These are phyloP conservation scores for Kuraishia ogatae DNA, from an alignment of 805 yeast species.

Conservation along the genomic window DNA sequence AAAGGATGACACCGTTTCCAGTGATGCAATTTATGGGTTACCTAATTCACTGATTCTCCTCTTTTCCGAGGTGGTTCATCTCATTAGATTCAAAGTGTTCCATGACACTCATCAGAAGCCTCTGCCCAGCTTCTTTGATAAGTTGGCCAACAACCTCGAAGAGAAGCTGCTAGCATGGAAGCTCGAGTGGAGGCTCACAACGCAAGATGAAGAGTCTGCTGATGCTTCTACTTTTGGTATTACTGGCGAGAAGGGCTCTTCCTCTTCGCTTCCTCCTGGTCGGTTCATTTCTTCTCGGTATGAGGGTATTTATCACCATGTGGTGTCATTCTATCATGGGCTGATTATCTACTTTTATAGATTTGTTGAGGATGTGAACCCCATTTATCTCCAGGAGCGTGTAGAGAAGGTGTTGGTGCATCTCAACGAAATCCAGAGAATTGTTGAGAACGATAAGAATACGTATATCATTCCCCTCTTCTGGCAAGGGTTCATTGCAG, in stretches of 20 bases:
- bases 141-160: constrained; percentile 32
- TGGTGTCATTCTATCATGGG: constrained; percentile 69
- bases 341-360: constrained; percentile 64
- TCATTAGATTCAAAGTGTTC: constrained; percentile 54
- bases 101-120: constrained; percentile 26
- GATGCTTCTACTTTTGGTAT: not conserved
- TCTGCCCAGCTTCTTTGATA: constrained; percentile 26
- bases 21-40: constrained; percentile 76
- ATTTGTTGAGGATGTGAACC: constrained; percentile 45
- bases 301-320: constrained; percentile 73
- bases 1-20: constrained; percentile 53
- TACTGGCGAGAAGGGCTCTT: constrained; percentile 9
- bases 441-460: constrained; percentile 39
- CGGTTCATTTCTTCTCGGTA: constrained; percentile 43
- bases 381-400: constrained; percentile 50
- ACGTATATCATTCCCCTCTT: constrained; percentile 67
- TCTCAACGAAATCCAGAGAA: constrained; percentile 49
- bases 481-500: constrained; percentile 89
- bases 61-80: constrained; percentile 63
- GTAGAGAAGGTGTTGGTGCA: constrained; percentile 56
- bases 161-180: constrained; percentile 54
- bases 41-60: constrained; percentile 72
- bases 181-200: constrained; percentile 59
- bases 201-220: constrained; percentile 11
- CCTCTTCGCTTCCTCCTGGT: not conserved